Base-by-base conservation (phyloP, 2,329 filamentous ascomycete genomes). In the Rhynchosporium graminicola region DNA sequence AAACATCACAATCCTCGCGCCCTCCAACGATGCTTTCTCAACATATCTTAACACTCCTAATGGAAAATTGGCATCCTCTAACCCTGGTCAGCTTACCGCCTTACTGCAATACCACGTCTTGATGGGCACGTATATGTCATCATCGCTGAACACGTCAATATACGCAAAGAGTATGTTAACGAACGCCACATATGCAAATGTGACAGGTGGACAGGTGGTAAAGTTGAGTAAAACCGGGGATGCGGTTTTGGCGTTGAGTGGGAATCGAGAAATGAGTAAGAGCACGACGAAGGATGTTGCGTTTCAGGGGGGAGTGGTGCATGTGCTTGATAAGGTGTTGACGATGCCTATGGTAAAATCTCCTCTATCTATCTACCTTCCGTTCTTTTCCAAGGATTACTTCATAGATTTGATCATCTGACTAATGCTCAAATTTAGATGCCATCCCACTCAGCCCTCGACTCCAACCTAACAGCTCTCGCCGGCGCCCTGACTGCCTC, bases 311-410 rank as follows among this genome's bases (percentile, higher is more conserved):
- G 81, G 82, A 10, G 72, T 81, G 10, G 73, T 83, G 60, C 81
- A 84, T 45, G 70, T 82, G 10, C 76, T 83, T 59, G 80, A 83
- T 71, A 78, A 77, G 48, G 74, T 83, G 33, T 73, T 83, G 52
- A 74, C 80, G 0, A 77, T 81, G 3, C 82, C 82, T 0, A 28
- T 54, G 51, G 51, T 54, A 54, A 13, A 20, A 20, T 20, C 20
- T 20, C 20, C 20, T 20, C 20, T 20, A 20, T 20, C 20, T 20
- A 20, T 20, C 20, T 20, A 20, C 26, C 15, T 50, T 48, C 28
- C 28, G 8, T 20, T 26, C 33, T 10, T 15, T 10, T 40, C 20
- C 10, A n/a, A 9, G 4, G 7, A 13, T 8, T 4, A n/a, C 3
- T 33, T 26, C 29, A 36, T 13, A 12, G 13, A 15, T n/a, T 8